Evolutionary conservation across 768 basidiomycete species (phyloP), one percentile per base, ranked within the genome.

Genomic region (Tulasnella calospora): DNA sequence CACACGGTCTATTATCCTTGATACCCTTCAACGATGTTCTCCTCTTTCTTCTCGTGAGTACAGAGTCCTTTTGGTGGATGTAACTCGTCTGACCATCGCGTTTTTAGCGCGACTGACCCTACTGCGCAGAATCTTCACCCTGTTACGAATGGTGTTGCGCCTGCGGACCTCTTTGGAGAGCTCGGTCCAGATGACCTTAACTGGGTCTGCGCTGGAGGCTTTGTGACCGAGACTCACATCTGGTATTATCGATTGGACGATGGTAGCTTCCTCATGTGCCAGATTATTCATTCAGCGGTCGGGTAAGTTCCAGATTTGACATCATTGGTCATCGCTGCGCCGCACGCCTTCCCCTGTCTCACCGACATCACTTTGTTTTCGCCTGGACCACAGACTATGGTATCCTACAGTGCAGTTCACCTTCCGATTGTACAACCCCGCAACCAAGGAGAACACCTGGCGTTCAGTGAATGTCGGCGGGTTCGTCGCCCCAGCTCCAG

Each of bases 391-490:
- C 82, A 97, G 96, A 33, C 84, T 98, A 79, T 96, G 96, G 91
- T 96, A 93, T 83, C 96, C 98, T 4, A 94, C 92, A 40, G 91
- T 97, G 82, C 97, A 99, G 84, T 94, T 98, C 84, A 93, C 91
- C 5, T 96, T 91, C 90, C 97, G 96, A 85, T 85, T 93, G 73
- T 92, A 89, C 86, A 89, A 98, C 82, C 91, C 95, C 7, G 87
- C 88, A 80, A 94, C 91, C 27, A 89, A 90, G 77, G 88, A 92
- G 82, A 88, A 85, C 70, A 86, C 86, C 78, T 99, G 96, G 96
- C 94, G 93, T 84, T 95, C 94, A 36, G 83, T 95, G 83, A 95
- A 95, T 79, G 93, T 94, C 51, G 86, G 87, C 82, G 93, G 94
- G 84, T 96, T 95, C 82, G 87, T 88, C 75, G 89, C 90, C 21